These are phyloP conservation scores for Diaporthe sp. DNA, from an alignment of 2,329 filamentous ascomycete species.

Conservation along the genomic window DNA sequence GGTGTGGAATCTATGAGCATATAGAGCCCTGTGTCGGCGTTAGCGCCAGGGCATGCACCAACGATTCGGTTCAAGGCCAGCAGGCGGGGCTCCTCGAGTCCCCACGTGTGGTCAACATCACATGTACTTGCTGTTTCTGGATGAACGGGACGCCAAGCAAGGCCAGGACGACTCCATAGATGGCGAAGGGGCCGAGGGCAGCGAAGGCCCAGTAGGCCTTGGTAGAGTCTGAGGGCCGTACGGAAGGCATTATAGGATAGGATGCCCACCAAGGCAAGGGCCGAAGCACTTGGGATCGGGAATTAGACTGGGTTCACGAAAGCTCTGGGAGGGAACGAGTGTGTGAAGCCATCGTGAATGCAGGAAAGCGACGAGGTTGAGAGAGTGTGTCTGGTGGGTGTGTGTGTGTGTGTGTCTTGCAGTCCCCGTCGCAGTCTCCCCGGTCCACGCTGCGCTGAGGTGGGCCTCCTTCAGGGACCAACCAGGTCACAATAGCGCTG, in stretches of 20 bases:
- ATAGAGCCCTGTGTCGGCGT: constrained; percentile 74
- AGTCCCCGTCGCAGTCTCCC: not conserved
- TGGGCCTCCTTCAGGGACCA: not conserved
- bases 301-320: not conserved
- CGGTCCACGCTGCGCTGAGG: not conserved
- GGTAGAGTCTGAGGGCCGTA: constrained; percentile 44
- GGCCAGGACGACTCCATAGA: constrained; percentile 77
- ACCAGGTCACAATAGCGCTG: not conserved
- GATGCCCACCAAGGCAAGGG: not conserved
- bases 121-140: constrained; percentile 79
- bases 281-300: not conserved
- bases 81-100: too few species aligned
- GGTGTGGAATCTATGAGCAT: constrained; percentile 84
- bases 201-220: constrained; percentile 67
- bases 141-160: constrained; percentile 76
- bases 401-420: not conserved
- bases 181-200: constrained; percentile 62
- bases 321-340: not conserved
- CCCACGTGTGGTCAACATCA: not conserved
- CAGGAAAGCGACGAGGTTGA: not conserved
- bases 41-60: not conserved
- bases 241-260: constrained; percentile 24
- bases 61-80: not conserved
- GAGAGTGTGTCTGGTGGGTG: not conserved
- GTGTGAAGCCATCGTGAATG: constrained; percentile 7